These are phyloP conservation scores for Amanita polypyramis DNA, from an alignment of 768 basidiomycete genomes.

Conservation along the genomic window DNA sequence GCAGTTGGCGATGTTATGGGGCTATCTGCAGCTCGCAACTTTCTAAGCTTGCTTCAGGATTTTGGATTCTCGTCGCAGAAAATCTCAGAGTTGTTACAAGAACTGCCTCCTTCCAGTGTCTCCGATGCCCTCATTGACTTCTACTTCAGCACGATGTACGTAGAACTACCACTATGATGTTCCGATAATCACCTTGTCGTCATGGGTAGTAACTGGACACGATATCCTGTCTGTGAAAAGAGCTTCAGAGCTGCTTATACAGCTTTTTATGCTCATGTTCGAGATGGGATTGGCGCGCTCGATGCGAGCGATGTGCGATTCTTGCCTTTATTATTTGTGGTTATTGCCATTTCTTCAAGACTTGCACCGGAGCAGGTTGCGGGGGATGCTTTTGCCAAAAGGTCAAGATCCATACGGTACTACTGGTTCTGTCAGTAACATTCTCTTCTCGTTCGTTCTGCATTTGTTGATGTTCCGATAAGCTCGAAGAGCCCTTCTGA, in stretches of 20 bases:
- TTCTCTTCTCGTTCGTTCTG: background rate
- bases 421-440: conserved; percentile 85
- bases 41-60: conserved; percentile 81
- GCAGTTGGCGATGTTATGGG: conserved; percentile 34
- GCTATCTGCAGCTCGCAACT: conserved; percentile 64
- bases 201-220: conserved; percentile 72
- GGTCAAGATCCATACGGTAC: conserved; percentile 78
- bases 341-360: conserved; percentile 78
- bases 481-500: conserved; percentile 83
- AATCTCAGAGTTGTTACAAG: conserved; percentile 80
- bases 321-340: conserved; percentile 87
- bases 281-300: conserved; percentile 46
- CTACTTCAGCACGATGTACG: conserved; percentile 69
- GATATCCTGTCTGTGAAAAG: conserved; percentile 82
- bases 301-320: conserved; percentile 75
- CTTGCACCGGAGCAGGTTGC: conserved; percentile 79
- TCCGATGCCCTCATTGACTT: conserved; percentile 76
- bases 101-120: conserved; percentile 69
- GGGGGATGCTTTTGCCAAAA: conserved; percentile 65
- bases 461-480: conserved; percentile 11
- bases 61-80: conserved; percentile 89
- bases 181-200: conserved; percentile 9
- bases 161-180: background rate
- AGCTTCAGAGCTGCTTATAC: conserved; percentile 69
- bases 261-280: conserved; percentile 50